Conservation (phyloP, 768 basidiomycete species). For the Solioccasus polychromus region DNA sequence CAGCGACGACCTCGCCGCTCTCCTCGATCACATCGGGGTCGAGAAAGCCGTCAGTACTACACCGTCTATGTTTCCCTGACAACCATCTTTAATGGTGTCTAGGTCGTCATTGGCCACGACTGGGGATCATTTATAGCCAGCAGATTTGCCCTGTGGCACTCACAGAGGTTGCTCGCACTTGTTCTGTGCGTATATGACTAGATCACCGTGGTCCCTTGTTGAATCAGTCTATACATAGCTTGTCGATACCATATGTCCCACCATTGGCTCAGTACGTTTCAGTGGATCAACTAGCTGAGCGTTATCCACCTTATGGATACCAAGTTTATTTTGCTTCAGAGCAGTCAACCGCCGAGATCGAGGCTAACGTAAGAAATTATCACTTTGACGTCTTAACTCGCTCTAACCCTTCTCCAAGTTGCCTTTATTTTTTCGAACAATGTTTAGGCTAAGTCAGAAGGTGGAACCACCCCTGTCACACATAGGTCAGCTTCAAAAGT, state of each 20-base stretch:
- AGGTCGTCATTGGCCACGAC: conserved; percentile 76
- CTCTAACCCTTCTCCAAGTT: conserved; percentile 29
- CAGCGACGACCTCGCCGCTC: conserved; percentile 59
- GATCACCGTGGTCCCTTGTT: not conserved
- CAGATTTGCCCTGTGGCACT: conserved; percentile 73
- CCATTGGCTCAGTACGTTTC: conserved; percentile 49
- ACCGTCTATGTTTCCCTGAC: not conserved
- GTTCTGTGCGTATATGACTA: conserved; percentile 46
- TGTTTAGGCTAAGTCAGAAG: conserved; percentile 6
- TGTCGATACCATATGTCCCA: conserved; percentile 67
- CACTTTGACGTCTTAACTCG: not conserved
- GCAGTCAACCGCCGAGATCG: conserved; percentile 51
- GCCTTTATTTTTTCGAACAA: conserved; percentile 13
- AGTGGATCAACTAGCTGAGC: conserved; percentile 48
- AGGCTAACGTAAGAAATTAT: conserved; percentile 45
- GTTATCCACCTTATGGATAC: conserved; percentile 60
- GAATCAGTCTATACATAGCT: conserved; percentile 35
- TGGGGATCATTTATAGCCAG: conserved; percentile 69
- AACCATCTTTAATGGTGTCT: not conserved
- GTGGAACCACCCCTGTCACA: not conserved
- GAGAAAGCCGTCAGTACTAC: conserved; percentile 49
- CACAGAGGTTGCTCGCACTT: conserved; percentile 56
- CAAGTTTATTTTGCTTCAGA: conserved; percentile 63
- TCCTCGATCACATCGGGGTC: conserved; percentile 57
- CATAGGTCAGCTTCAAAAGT: conserved; percentile 9